These are phyloP conservation scores for Aspergillus luchuensis DNA, from an alignment of 2,329 filamentous ascomycete species.

Conservation along the genomic window DNA sequence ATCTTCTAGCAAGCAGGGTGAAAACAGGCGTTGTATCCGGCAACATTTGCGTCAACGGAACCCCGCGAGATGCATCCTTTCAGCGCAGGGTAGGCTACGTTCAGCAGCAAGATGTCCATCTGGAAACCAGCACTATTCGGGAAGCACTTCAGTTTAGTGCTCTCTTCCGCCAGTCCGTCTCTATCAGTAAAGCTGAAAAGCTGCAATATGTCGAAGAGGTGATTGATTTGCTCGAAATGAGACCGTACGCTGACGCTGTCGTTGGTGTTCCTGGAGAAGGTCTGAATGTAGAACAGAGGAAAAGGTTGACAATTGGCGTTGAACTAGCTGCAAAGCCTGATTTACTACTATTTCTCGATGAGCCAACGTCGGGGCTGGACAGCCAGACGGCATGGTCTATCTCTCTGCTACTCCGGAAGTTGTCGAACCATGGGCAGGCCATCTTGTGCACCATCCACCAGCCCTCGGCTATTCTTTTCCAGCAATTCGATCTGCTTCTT, in stretches of 20 bases:
- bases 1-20: slow-evolving; percentile 79
- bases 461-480: slow-evolving; percentile 87
- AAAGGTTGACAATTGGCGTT: slow-evolving; percentile 85
- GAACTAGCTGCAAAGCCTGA: slow-evolving; percentile 89
- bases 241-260: slow-evolving; percentile 82
- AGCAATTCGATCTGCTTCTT: slow-evolving; percentile 69
- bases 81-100: slow-evolving; percentile 53
- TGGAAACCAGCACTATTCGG: slow-evolving; percentile 80
- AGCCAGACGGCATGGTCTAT: slow-evolving; percentile 92
- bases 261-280: slow-evolving; percentile 85
- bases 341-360: slow-evolving; percentile 84
- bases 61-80: slow-evolving; percentile 60
- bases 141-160: slow-evolving; percentile 86
- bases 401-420: slow-evolving; percentile 77
- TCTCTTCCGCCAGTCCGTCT: slow-evolving; percentile 74
- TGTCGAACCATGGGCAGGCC: slow-evolving; percentile 83
- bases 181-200: slow-evolving; percentile 72
- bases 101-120: slow-evolving; percentile 86
- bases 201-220: slow-evolving; percentile 83
- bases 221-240: slow-evolving; percentile 84
- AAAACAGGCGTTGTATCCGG: slow-evolving; percentile 86
- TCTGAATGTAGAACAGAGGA: slow-evolving; percentile 63
- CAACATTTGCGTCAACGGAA: slow-evolving; percentile 76
- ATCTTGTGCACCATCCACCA: slow-evolving; percentile 94
- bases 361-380: slow-evolving; percentile 85